Evolutionary conservation across 2,329 filamentous ascomycete species (phyloP).

Genomic region (Sordariomycetes sp.): DNA sequence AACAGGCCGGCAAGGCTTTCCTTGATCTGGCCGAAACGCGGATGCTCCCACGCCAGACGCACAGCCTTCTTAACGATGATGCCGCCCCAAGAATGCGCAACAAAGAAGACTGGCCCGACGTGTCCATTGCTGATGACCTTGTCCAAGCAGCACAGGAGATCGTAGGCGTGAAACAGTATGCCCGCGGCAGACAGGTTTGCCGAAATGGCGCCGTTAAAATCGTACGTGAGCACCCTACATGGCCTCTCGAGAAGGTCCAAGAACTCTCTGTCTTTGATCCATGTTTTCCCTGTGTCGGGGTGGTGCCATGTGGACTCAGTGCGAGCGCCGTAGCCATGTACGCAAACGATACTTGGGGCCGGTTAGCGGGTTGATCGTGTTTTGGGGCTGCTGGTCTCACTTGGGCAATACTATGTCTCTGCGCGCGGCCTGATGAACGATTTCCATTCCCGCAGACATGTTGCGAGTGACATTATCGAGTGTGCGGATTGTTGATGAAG

Average conservation of each 20-base stretch:
- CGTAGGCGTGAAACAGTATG: constrained; percentile 12
- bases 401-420: too few relatives aligned
- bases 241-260: constrained; percentile 8
- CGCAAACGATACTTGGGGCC: constrained; percentile 14
- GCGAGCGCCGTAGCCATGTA: constrained; percentile 12
- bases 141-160: constrained; percentile 2
- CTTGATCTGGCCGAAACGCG: too few relatives aligned
- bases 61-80: background rate
- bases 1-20: constrained; percentile 9
- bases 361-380: too few relatives aligned
- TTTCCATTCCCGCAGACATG: too few relatives aligned
- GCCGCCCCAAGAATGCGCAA: background rate
- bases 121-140: background rate
- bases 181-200: constrained; percentile 13
- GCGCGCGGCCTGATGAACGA: too few relatives aligned
- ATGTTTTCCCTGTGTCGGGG: constrained; percentile 12
- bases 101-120: background rate
- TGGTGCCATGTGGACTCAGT: constrained; percentile 12
- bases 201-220: constrained; percentile 12
- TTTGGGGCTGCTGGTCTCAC: too few relatives aligned
- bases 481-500: too few relatives aligned
- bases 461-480: too few relatives aligned
- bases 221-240: constrained; percentile 12
- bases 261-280: constrained; percentile 14
- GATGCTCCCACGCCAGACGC: too few relatives aligned